phyloP scores from a whole-genome alignment of 1,284 basidiomycete species.

The Rhodofomes roseus region DNA sequence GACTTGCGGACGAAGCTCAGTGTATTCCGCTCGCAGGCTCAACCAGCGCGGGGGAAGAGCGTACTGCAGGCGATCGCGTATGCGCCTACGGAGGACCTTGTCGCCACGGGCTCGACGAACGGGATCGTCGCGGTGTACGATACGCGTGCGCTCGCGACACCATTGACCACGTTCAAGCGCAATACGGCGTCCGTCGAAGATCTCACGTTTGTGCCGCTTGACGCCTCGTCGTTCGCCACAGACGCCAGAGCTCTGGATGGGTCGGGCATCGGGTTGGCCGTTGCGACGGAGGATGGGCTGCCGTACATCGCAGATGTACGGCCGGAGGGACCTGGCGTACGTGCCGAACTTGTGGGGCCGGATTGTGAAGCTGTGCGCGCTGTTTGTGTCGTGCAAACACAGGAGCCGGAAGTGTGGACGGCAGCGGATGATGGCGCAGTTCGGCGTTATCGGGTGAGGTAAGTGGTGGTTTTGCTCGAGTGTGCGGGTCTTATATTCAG shows the following conservation, averaged over 20 bases:
- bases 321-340: slow-evolving; percentile 34
- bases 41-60: slow-evolving; percentile 19
- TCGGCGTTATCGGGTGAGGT: slow-evolving; percentile 35
- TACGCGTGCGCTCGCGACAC: slow-evolving; percentile 36
- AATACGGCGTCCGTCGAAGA: slow-evolving; percentile 57
- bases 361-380: slow-evolving; percentile 48
- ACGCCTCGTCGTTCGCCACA: slow-evolving; percentile 3
- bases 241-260: neutral
- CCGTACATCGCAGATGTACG: slow-evolving; percentile 46
- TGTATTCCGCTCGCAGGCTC: slow-evolving; percentile 34
- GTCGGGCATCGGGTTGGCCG: slow-evolving; percentile 37
- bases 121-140: slow-evolving; percentile 62
- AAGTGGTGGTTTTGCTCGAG: neutral
- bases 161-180: slow-evolving; percentile 46
- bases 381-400: slow-evolving; percentile 26
- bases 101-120: slow-evolving; percentile 62
- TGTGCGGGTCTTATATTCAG: neutral
- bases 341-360: slow-evolving; percentile 43
- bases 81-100: slow-evolving; percentile 33
- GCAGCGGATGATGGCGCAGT: slow-evolving; percentile 59
- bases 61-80: slow-evolving; percentile 53
- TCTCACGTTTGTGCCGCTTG: slow-evolving; percentile 36
- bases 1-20: slow-evolving; percentile 51
- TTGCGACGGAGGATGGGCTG: slow-evolving; percentile 55
- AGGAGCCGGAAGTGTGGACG: slow-evolving; percentile 45